A percentile compares a stretch with the other conserved stretches of the same genome.
These are phyloP conservation scores for Pseudoperonospora humuli DNA, from an alignment of 352 stramenopile species.

Conservation along the genomic window DNA sequence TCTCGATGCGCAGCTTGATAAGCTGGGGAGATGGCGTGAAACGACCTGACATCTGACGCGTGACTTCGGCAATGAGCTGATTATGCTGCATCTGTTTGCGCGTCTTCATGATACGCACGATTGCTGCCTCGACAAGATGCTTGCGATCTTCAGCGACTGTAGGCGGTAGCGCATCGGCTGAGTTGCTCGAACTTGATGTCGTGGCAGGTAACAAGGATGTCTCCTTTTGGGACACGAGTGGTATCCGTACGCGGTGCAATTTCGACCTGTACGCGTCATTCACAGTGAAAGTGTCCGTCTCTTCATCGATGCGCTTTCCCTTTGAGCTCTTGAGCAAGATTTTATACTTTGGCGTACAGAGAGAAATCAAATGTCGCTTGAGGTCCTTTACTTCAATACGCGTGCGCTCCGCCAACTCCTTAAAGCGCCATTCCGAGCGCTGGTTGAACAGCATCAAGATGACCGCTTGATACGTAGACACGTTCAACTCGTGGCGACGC, in stretches of 20 bases:
- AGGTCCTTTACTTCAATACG: slow-evolving; percentile 85
- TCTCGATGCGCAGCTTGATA: slow-evolving; percentile 98
- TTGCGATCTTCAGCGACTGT: slow-evolving; percentile 94
- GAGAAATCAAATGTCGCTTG: slow-evolving; percentile 93
- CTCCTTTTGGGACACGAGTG: slow-evolving; percentile 79
- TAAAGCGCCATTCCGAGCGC: slow-evolving; percentile 62
- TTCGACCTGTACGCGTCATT: slow-evolving; percentile 95
- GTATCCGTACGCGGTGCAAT: slow-evolving; percentile 76
- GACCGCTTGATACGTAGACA: slow-evolving; percentile 98
- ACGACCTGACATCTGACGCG: slow-evolving; percentile 76
- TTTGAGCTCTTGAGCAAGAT: slow-evolving; percentile 97
- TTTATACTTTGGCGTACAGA: slow-evolving; percentile 96
- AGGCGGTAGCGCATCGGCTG: slow-evolving; percentile 71
- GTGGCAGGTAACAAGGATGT: slow-evolving; percentile 43
- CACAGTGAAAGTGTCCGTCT: slow-evolving; percentile 91
- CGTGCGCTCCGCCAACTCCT: slow-evolving; percentile 86
- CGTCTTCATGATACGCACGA: slow-evolving; percentile 95
- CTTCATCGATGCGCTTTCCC: slow-evolving; percentile 92
- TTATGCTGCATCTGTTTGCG: slow-evolving; percentile 90
- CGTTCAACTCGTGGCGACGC: slow-evolving; percentile 90
- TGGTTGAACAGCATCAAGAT: slow-evolving; percentile 98
- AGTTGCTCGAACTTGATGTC: slow-evolving; percentile 24
- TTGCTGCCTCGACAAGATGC: slow-evolving; percentile 91
- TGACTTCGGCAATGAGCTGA: slow-evolving; percentile 88
- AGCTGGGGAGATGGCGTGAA: slow-evolving; percentile 93